Percentiles rank a stretch among this genome's conserved stretches.
phyloP scores from a whole-genome alignment of 1,284 basidiomycete species.

The Boletus semigastroideus region DNA sequence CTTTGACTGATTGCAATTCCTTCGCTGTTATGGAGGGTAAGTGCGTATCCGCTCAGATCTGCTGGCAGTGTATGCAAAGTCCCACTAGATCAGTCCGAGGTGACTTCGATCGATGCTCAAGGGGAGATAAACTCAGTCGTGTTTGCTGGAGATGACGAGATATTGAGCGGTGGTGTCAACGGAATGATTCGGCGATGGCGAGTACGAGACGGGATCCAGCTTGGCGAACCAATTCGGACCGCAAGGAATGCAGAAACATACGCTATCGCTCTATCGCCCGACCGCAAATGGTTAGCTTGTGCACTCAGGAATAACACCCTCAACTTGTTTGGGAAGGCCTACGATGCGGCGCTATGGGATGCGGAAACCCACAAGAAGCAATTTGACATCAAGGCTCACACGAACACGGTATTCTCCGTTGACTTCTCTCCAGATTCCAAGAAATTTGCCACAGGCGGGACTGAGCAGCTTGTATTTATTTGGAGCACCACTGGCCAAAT shows the following conservation, averaged over 20 bases:
- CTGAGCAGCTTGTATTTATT: conserved; percentile 3
- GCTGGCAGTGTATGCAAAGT: no score
- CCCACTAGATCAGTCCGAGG: no score
- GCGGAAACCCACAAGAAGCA: not conserved
- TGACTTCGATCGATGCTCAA: no score
- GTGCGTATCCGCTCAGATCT: no score
- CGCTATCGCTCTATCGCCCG: conserved; percentile 1
- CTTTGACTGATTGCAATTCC: no score
- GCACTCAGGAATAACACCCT: not conserved
- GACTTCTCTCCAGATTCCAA: conserved; percentile 3
- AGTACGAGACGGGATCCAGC: not conserved
- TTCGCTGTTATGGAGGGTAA: no score
- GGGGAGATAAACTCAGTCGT: not conserved
- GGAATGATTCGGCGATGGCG: conserved; percentile 5
- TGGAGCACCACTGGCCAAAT: not conserved
- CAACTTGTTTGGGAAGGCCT: no score
- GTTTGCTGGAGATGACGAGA: not conserved
- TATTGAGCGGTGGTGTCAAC: not conserved
- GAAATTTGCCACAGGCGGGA: not conserved
- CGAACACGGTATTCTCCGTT: not conserved
- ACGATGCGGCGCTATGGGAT: conserved; percentile 1
- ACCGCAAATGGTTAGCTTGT: conserved; percentile 11
- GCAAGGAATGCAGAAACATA: not conserved
- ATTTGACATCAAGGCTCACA: not conserved
- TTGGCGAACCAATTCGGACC: not conserved